These are phyloP conservation scores for Xylaria bambusicola DNA, from an alignment of 495 filamentous ascomycete species.

Conservation along the genomic window DNA sequence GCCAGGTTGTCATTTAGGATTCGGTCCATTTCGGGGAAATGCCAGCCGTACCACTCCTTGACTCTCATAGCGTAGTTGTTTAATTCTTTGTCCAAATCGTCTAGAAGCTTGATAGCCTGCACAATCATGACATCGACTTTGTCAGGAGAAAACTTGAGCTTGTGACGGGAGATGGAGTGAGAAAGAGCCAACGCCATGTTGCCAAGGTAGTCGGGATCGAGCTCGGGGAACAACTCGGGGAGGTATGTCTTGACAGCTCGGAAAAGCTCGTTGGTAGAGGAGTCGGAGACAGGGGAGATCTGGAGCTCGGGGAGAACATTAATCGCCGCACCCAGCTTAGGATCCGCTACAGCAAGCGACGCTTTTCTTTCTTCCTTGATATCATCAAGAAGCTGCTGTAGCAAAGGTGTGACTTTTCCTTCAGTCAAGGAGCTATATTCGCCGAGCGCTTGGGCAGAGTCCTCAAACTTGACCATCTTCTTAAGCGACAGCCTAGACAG, in stretches of 20 bases:
- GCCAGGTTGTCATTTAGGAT: constrained; percentile 98
- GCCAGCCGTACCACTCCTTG: constrained; percentile 99
- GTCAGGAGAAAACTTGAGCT: constrained; percentile 97
- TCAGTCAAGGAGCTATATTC: constrained; percentile 86
- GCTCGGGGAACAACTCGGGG: constrained; percentile 84
- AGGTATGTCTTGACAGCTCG: constrained; percentile 91
- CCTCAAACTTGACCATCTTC: constrained; percentile 95
- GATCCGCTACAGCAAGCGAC: constrained; percentile 91
- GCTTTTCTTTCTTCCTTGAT: constrained; percentile 98
- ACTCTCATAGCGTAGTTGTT: constrained; percentile 99
- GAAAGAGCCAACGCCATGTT: constrained; percentile 95
- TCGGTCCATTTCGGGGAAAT: constrained; percentile 95
- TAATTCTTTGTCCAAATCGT: constrained; percentile 97
- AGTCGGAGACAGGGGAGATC: constrained; percentile 84
- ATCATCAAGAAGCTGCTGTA: constrained; percentile 76
- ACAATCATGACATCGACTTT: constrained; percentile 99
- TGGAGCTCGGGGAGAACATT: constrained; percentile 82
- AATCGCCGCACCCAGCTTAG: constrained; percentile 90
- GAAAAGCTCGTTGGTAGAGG: constrained; percentile 82
- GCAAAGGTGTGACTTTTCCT: constrained; percentile 92
- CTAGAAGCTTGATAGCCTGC: constrained; percentile 89
- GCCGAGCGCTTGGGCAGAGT: constrained; percentile 79
- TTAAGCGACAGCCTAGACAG: constrained; percentile 80
- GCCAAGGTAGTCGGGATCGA: constrained; percentile 79
- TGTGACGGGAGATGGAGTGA: constrained; percentile 96